phyloP scores from a whole-genome alignment of 2,329 filamentous ascomycete species.

The Fusarium sp. region DNA sequence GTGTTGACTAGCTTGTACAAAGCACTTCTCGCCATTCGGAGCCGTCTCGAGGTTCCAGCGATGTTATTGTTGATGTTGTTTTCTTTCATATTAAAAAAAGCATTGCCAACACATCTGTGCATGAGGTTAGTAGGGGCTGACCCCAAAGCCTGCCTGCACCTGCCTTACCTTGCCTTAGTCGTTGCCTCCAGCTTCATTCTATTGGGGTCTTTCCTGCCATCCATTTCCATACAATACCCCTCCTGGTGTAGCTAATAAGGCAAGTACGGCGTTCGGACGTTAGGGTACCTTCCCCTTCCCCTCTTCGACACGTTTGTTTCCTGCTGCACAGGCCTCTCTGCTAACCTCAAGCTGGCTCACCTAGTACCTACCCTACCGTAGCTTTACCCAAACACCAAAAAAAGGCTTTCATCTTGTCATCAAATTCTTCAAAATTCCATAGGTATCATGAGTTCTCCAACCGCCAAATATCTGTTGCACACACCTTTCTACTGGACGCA shows the following conservation, averaged over 20 bases:
- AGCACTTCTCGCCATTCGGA: constrained; percentile 44
- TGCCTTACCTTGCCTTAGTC: constrained; percentile 40
- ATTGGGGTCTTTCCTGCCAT: constrained; percentile 37
- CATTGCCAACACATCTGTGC: constrained; percentile 85
- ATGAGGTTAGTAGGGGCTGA: constrained; percentile 66
- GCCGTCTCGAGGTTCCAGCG: constrained; percentile 39
- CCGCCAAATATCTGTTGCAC: constrained; percentile 14
- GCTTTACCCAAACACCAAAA: constrained; percentile 13
- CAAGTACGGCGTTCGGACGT: constrained; percentile 32
- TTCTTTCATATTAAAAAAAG: constrained; percentile 68
- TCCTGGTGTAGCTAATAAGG: constrained; percentile 30
- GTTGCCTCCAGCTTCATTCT: constrained; percentile 48
- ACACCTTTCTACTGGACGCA: constrained; percentile 19
- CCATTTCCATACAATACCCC: constrained; percentile 32
- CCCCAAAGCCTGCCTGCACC: constrained; percentile 41
- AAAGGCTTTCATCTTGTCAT: constrained; percentile 7
- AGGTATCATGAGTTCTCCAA: constrained; percentile 6
- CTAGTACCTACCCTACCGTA: background rate
- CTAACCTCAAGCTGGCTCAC: background rate
- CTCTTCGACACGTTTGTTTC: constrained; percentile 33
- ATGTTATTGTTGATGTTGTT: constrained; percentile 52
- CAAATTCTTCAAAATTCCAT: constrained; percentile 25
- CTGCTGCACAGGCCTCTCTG: constrained; percentile 29
- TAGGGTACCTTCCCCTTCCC: constrained; percentile 37
- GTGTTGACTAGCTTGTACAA: constrained; percentile 35